Evolutionary conservation across 108 stramenopile genomes (phyloP), one percentile per base, ranked within the genome.

Genomic region (Seminavis robusta): DNA sequence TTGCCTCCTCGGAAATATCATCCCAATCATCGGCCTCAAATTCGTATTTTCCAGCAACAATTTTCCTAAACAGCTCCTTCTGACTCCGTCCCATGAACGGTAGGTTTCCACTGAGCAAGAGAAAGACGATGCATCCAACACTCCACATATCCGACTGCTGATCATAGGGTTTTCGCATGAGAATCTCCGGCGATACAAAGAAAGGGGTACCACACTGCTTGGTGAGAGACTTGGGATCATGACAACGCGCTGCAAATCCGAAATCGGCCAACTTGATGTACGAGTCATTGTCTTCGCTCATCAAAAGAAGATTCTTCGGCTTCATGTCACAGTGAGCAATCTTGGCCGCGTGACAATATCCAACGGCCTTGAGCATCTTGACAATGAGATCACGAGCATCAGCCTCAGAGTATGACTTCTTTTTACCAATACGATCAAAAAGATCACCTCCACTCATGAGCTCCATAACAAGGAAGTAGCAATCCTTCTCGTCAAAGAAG

Each of bases 151-250:
- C 98, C 27, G 90, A 90, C 39, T 81, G 73, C 59, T 83, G 76
- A 70, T 90, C 89, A 36, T 90, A 90, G 15, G 71, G 68, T 33
- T 76, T 53, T 40, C 83, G 61, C 65, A 83, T 61, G 0, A 98
- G 68, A 52, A 98, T 94, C 63, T 98, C 97, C 0, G 95, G 97
- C 6, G 97, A 91, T n/a, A 98, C 93, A 62, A 96, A 97, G 47
- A 92, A 94, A 3, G 95, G 95, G 23, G 95, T 94, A 7, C 95
- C 95, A 38, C 92, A 96, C 41, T 90, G 90, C 31, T 80, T 91
- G 11, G 79, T 77, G 41, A 92, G 61, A 33, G 79, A 76, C 29
- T 77, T 74, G 43, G 81, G 74, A 21, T 70, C 76, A 33, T 84
- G 76, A 16, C 89, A 86, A 21, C 84, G 61, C 20, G 87, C 86